Conservation (phyloP, 371 early-diverging fungal species). For the Chytridiales sp. region DNA sequence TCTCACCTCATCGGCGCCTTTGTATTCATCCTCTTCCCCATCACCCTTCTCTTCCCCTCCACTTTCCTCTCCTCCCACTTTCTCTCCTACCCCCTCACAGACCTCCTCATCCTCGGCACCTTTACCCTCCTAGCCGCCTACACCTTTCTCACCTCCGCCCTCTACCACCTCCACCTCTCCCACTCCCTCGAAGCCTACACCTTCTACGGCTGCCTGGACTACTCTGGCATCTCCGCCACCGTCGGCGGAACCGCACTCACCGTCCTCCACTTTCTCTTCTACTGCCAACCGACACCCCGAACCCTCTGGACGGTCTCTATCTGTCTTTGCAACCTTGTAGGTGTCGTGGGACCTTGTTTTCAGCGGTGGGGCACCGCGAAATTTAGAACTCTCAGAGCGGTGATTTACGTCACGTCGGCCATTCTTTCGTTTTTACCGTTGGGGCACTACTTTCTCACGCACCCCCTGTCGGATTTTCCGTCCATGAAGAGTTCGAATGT, state of each 20-base stretch:
- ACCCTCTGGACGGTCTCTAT: conserved; percentile 18
- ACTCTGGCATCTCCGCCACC: conserved; percentile 37
- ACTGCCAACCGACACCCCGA: conserved; percentile 16
- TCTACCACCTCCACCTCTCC: conserved; percentile 36
- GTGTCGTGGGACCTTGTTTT: conserved; percentile 32
- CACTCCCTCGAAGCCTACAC: conserved; percentile 21
- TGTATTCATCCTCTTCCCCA: conserved; percentile 10
- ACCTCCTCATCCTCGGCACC: conserved; percentile 15
- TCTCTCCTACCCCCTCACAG: conserved; percentile 5
- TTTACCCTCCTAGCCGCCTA: conserved; percentile 9
- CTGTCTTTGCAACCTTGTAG: conserved; percentile 21
- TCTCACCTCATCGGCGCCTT: conserved; percentile 24
- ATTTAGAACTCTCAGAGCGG: conserved; percentile 6
- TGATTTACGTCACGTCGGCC: conserved; percentile 19
- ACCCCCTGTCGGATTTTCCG: conserved; percentile 18
- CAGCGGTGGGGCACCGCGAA: conserved; percentile 12
- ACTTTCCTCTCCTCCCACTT: conserved; percentile 4
- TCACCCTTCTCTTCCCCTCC: not conserved
- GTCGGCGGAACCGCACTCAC: conserved; percentile 22
- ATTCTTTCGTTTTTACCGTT: conserved; percentile 2
- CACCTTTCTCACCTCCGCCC: conserved; percentile 21
- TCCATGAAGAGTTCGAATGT: conserved; percentile 7
- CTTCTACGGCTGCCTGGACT: conserved; percentile 34
- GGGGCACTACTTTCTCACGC: conserved; percentile 1
- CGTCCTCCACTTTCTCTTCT: conserved; percentile 19